These are phyloP conservation scores for Umbelopsis ramanniana DNA, from an alignment of 192 early-diverging fungal species.

Conservation along the genomic window DNA sequence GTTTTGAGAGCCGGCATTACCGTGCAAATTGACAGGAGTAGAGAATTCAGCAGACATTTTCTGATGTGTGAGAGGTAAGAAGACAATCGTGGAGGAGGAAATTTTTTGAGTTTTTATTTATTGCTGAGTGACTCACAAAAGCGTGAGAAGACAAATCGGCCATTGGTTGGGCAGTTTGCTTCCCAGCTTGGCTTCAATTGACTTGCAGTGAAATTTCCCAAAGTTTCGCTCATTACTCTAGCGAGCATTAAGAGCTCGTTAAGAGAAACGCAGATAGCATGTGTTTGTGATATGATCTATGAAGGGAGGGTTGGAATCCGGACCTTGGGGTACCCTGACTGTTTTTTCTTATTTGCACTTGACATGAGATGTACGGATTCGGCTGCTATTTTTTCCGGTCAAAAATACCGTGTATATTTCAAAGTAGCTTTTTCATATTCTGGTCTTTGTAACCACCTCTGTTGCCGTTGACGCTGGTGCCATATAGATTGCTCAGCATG, in stretches of 20 bases:
- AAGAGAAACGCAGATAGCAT: too few species aligned
- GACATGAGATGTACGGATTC: background rate
- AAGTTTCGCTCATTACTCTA: background rate
- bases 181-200: background rate
- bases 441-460: background rate
- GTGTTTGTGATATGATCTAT: too few species aligned
- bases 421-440: background rate
- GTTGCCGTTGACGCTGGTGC: too few species aligned
- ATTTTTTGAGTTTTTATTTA: conserved; percentile 11
- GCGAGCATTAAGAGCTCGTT: background rate
- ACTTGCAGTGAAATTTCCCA: background rate
- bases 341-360: background rate
- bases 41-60: conserved; percentile 44
- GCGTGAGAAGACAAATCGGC: conserved; percentile 16
- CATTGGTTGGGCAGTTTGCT: conserved; percentile 15
- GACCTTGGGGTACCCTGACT: too few species aligned
- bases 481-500: background rate
- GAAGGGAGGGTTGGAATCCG: too few species aligned
- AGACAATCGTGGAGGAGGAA: conserved; percentile 12
- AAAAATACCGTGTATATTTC: background rate
- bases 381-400: background rate
- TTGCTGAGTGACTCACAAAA: conserved; percentile 6
- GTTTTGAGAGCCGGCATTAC: conserved; percentile 36
- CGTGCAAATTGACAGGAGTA: conserved; percentile 52
- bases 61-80: conserved; percentile 7